Evolutionary conservation across 768 basidiomycete species (phyloP).

Genomic region (Pleurotus citrinopileatus): DNA sequence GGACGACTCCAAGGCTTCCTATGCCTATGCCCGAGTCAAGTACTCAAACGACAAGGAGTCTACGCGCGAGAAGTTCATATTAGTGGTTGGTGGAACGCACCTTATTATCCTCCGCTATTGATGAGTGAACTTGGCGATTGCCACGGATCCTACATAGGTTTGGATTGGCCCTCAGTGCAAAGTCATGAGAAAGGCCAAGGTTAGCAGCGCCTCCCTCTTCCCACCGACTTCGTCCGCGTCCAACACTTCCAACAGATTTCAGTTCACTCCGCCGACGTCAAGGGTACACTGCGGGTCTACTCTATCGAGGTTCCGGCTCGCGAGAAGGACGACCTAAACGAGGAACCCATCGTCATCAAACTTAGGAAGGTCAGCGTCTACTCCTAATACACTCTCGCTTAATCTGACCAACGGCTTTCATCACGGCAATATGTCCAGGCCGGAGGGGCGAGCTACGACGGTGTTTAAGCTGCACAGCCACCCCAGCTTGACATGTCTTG

Average conservation of each 20-base stretch:
- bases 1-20: slow-evolving; percentile 75
- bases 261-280: slow-evolving; percentile 88
- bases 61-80: slow-evolving; percentile 84
- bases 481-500: background rate
- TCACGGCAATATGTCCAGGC: slow-evolving; percentile 45
- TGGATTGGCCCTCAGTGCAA: slow-evolving; percentile 85
- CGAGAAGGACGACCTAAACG: slow-evolving; percentile 80
- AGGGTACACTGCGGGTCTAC: slow-evolving; percentile 69
- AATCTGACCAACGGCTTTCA: background rate
- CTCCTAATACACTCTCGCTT: slow-evolving; percentile 13
- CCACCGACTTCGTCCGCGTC: too few species aligned
- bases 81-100: slow-evolving; percentile 44
- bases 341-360: slow-evolving; percentile 79
- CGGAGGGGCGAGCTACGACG: slow-evolving; percentile 88
- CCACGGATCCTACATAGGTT: slow-evolving; percentile 29
- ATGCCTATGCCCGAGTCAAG: slow-evolving; percentile 78
- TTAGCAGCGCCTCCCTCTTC: slow-evolving; percentile 39
- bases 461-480: slow-evolving; percentile 45
- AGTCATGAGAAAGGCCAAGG: slow-evolving; percentile 92
- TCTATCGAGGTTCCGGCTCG: slow-evolving; percentile 88
- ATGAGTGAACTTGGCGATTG: slow-evolving; percentile 1
- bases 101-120: slow-evolving; percentile 13
- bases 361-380: slow-evolving; percentile 66
- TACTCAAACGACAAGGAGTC: slow-evolving; percentile 89
- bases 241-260: slow-evolving; percentile 62